phyloP scores from a whole-genome alignment of 2,329 filamentous ascomycete genomes.

The Aspergillus fumigatiaffinis region DNA sequence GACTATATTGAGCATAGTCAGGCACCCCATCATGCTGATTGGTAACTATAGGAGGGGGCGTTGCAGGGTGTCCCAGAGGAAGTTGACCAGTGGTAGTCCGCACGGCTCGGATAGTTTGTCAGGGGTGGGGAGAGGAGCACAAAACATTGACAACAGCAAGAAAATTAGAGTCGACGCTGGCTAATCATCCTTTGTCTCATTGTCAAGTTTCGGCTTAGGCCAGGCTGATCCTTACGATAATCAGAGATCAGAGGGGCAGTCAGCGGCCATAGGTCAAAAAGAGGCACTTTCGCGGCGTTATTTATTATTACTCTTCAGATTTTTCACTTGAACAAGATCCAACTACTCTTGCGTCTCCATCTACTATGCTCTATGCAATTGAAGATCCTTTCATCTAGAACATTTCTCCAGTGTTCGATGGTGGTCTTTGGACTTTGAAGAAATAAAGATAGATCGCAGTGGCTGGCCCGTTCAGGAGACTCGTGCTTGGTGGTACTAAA shows the following conservation, averaged over 20 bases:
- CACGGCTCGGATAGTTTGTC: slow-evolving; percentile 11
- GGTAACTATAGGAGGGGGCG: background rate
- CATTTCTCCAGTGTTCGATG: background rate
- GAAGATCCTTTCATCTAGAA: background rate
- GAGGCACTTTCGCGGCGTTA: background rate
- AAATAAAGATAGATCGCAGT: background rate
- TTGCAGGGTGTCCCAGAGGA: background rate
- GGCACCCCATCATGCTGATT: slow-evolving; percentile 9
- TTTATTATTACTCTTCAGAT: no score
- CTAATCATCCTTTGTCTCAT: slow-evolving; percentile 5
- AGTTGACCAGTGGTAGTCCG: slow-evolving; percentile 8
- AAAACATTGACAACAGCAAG: slow-evolving; percentile 1
- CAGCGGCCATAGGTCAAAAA: background rate
- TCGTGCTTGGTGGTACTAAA: background rate
- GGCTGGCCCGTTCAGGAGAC: background rate
- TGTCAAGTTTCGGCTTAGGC: background rate
- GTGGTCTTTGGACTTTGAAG: background rate
- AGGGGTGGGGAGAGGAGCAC: background rate
- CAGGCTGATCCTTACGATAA: background rate
- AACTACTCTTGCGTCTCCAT: background rate
- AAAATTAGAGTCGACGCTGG: slow-evolving; percentile 4
- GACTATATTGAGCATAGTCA: slow-evolving; percentile 3
- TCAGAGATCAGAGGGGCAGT: no score
- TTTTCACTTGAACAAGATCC: background rate
- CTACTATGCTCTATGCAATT: background rate